Evolutionary conservation across 495 filamentous ascomycete genomes (phyloP).

Genomic region (Tuber microsphaerosporum): DNA sequence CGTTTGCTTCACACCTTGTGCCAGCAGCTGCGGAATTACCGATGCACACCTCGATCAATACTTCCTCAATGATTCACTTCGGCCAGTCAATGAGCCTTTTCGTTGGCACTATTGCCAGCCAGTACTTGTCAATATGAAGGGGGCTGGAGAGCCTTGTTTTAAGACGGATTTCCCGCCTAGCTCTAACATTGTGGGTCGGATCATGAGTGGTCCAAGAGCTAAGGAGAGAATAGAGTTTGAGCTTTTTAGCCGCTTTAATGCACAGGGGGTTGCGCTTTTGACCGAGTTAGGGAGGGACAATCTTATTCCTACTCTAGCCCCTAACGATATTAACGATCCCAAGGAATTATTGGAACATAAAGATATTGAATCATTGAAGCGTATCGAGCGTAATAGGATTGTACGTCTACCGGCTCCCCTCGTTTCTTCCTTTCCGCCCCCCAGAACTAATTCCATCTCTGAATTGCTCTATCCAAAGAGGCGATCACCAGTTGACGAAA

Average conservation of each 20-base stretch:
- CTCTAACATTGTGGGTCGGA: slow-evolving; percentile 43
- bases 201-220: slow-evolving; percentile 40
- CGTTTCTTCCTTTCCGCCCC: neutral
- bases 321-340: neutral
- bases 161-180: slow-evolving; percentile 44
- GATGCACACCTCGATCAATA: slow-evolving; percentile 43
- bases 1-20: slow-evolving; percentile 39
- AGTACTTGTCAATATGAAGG: slow-evolving; percentile 22
- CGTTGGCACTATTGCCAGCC: slow-evolving; percentile 18
- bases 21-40: slow-evolving; percentile 32
- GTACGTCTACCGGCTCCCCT: neutral
- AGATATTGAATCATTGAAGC: neutral
- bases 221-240: slow-evolving; percentile 43
- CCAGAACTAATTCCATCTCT: neutral
- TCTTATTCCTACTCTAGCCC: too few species aligned
- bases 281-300: too few species aligned
- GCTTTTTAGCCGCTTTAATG: neutral
- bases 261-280: neutral
- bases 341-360: neutral
- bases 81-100: slow-evolving; percentile 39
- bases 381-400: neutral
- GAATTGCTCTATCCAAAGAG: neutral
- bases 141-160: slow-evolving; percentile 12
- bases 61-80: slow-evolving; percentile 42
- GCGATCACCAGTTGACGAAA: neutral